These are phyloP conservation scores for Skeletonema grethae DNA, from an alignment of 108 stramenopile species.

Conservation along the genomic window DNA sequence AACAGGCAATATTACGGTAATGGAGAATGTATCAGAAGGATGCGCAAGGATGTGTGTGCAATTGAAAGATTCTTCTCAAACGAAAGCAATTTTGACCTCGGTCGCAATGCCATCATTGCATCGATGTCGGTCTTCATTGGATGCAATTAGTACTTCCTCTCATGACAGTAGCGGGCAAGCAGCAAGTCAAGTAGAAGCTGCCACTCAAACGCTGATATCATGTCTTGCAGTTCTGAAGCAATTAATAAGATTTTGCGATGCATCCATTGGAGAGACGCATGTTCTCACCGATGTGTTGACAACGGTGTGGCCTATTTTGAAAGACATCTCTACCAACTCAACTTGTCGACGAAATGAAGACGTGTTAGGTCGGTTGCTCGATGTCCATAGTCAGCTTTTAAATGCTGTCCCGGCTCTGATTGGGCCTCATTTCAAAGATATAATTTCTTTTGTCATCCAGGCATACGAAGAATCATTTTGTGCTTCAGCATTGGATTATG, in stretches of 20 bases:
- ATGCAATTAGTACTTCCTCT: constrained; percentile 15
- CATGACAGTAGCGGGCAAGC: constrained; percentile 17
- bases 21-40: constrained; percentile 59
- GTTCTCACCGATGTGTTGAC: constrained; percentile 37
- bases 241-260: constrained; percentile 55
- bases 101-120: constrained; percentile 37
- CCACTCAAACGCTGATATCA: constrained; percentile 42
- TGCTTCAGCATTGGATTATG: constrained; percentile 51
- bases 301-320: constrained; percentile 48
- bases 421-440: constrained; percentile 50
- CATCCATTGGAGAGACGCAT: constrained; percentile 17
- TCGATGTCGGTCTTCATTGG: constrained; percentile 32
- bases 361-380: constrained; percentile 31
- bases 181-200: constrained; percentile 30
- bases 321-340: constrained; percentile 24
- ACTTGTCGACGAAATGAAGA: constrained; percentile 28
- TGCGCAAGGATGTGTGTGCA: constrained; percentile 47
- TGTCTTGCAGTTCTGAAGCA: constrained; percentile 41
- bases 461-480: constrained; percentile 54
- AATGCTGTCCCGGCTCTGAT: constrained; percentile 49
- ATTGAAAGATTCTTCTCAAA: constrained; percentile 24
- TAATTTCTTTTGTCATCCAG: constrained; percentile 57
- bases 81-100: constrained; percentile 11
- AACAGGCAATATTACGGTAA: constrained; percentile 41
- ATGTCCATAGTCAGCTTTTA: constrained; percentile 55